Evolutionary conservation across 2,329 filamentous ascomycete species (phyloP).

Genomic region (Penicillium corylophilum): DNA sequence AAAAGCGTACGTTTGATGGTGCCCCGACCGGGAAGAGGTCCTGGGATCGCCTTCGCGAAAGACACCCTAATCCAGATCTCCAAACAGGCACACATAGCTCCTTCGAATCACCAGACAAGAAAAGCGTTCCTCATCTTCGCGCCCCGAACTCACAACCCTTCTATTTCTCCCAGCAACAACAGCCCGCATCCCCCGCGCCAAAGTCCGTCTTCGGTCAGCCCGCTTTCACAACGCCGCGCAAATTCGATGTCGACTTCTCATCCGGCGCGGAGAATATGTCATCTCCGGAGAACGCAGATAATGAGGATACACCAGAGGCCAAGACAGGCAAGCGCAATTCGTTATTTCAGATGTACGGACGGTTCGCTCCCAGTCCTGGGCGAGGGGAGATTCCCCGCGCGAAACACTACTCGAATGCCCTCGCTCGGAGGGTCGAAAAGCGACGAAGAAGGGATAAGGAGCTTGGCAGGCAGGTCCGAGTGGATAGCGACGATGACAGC

Average conservation of each 20-base stretch:
- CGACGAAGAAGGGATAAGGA: constrained; percentile 49
- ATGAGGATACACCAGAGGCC: constrained; percentile 49
- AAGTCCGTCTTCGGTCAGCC: constrained; percentile 39
- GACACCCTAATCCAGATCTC: not conserved
- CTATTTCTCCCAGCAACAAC: constrained; percentile 47
- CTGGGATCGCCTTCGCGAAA: not conserved
- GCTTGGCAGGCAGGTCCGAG: constrained; percentile 43
- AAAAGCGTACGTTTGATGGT: constrained; percentile 43
- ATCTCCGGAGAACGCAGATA: constrained; percentile 47
- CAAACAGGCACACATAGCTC: constrained; percentile 39
- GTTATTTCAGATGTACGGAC: constrained; percentile 43
- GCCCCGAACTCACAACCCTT: constrained; percentile 52
- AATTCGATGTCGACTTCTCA: constrained; percentile 49
- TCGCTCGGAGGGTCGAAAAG: constrained; percentile 50
- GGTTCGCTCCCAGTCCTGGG: constrained; percentile 54
- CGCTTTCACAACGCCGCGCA: constrained; percentile 51
- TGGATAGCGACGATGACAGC: constrained; percentile 44
- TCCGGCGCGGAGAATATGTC: constrained; percentile 49
- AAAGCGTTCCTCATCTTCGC: constrained; percentile 46
- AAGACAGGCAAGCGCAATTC: constrained; percentile 40
- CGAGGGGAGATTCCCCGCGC: constrained; percentile 63
- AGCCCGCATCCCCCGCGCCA: constrained; percentile 31
- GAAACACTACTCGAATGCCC: constrained; percentile 47
- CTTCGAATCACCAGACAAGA: constrained; percentile 52
- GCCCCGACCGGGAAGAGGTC: not conserved